Percentiles rank a stretch among this genome's conserved stretches.
These are phyloP conservation scores for Rhytidiadelphus loreus DNA, from an alignment of 225 moss, liverwort and hornwort species.

Conservation along the genomic window DNA sequence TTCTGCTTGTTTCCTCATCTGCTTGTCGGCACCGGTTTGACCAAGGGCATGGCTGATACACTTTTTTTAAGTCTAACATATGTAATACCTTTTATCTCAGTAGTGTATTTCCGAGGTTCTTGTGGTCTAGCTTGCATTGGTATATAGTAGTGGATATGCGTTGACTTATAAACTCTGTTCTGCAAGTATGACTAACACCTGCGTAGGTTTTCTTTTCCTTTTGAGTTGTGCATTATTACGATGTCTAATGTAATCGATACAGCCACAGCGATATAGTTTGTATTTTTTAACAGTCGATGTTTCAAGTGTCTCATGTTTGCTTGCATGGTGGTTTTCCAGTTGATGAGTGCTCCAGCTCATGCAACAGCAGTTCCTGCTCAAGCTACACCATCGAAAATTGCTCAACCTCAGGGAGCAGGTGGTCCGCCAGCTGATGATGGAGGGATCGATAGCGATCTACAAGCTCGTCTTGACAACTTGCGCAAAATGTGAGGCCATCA, in stretches of 20 bases:
- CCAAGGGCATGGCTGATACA: background rate
- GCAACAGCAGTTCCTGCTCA: conserved; percentile 58
- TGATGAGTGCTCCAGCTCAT: conserved; percentile 86
- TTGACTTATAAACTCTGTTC: too few relatives aligned
- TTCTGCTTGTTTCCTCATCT: background rate
- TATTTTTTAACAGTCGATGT: background rate
- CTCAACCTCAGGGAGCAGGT: conserved; percentile 52
- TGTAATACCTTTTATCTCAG: background rate
- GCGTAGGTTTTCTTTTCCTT: background rate
- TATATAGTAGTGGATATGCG: background rate
- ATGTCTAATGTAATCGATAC: background rate
- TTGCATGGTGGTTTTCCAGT: conserved; percentile 35
- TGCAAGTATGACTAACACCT: background rate
- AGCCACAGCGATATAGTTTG: background rate
- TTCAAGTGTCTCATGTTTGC: background rate
- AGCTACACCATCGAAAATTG: conserved; percentile 71
- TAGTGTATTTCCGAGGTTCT: background rate
- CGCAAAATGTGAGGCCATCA: conserved; percentile 72
- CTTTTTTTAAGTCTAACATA: background rate
- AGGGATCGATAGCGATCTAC: conserved; percentile 86
- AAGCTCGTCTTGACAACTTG: conserved; percentile 95
- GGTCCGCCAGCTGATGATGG: conserved; percentile 51
- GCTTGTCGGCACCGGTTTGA: background rate
- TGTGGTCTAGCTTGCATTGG: background rate
- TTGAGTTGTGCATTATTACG: background rate